These are phyloP conservation scores for Stylosanthes scabra DNA, from an alignment of 331 rosid species.

Conservation along the genomic window DNA sequence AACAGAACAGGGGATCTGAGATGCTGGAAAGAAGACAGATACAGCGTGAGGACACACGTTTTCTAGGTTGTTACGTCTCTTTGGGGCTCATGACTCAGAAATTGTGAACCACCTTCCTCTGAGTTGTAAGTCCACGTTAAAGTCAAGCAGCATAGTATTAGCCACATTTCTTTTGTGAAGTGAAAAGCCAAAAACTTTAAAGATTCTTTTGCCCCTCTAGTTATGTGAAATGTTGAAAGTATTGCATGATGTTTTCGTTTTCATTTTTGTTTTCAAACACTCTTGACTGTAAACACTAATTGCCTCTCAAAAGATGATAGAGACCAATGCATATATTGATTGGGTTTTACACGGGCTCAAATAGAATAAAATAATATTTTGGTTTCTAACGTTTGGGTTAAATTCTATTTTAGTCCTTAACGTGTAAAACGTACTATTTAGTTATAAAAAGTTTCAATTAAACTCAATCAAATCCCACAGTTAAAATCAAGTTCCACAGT, in stretches of 20 bases:
- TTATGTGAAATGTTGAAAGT: neutral
- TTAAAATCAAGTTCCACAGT: too few relatives aligned
- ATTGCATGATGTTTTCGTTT: neutral
- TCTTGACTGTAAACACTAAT: too few relatives aligned
- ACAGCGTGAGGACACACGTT: slow-evolving; percentile 43
- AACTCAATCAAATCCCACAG: too few relatives aligned
- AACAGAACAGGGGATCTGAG: slow-evolving; percentile 8
- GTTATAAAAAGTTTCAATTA: too few relatives aligned
- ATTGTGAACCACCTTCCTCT: slow-evolving; percentile 8
- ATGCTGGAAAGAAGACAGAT: neutral
- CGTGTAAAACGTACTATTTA: too few relatives aligned
- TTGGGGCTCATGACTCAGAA: slow-evolving; percentile 7
- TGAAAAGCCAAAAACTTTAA: neutral
- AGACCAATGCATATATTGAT: too few relatives aligned
- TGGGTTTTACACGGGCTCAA: too few relatives aligned
- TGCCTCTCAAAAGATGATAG: too few relatives aligned
- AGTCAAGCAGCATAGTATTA: slow-evolving; percentile 11
- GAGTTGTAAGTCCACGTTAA: slow-evolving; percentile 6
- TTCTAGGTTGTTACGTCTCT: slow-evolving; percentile 51
- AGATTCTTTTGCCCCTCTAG: neutral
- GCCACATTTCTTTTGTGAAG: neutral
- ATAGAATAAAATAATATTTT: too few relatives aligned
- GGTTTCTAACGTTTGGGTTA: too few relatives aligned
- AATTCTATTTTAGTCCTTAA: too few relatives aligned
- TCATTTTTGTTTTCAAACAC: neutral